Evolutionary conservation across 495 filamentous ascomycete species (phyloP).

Genomic region (Penicillium fimorum): DNA sequence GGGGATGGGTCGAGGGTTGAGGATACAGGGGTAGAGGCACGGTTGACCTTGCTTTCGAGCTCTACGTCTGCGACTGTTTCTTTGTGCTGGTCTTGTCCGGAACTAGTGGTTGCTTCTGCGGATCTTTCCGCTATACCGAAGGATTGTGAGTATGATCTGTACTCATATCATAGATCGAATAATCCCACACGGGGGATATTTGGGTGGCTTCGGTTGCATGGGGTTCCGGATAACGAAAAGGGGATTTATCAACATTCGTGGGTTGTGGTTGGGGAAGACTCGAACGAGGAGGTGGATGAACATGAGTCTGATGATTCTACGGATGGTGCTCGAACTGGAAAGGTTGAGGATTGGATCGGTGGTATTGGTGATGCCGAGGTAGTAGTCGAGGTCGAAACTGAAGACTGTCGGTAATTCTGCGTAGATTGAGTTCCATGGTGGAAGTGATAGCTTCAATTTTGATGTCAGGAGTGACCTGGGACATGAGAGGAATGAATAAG

Average conservation of each 20-base stretch:
- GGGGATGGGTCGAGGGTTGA: not conserved
- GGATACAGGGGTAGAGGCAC: not conserved
- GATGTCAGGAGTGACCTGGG: not conserved
- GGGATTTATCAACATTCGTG: not conserved
- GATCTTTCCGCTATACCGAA: not conserved
- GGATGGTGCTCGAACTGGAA: not conserved
- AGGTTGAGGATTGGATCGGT: not conserved
- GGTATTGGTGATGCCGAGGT: not conserved
- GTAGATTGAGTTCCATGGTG: not conserved
- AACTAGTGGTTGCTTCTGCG: not conserved
- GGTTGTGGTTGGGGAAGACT: not conserved
- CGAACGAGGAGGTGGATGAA: not conserved
- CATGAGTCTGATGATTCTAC: not conserved
- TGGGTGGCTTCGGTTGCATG: not conserved
- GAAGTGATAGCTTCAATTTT: not conserved
- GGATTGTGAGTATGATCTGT: not conserved
- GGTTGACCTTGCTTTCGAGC: not conserved
- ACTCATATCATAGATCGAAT: not conserved
- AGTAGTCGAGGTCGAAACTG: not conserved
- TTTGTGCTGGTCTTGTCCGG: not conserved
- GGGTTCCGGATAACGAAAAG: not conserved
- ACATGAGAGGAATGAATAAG: not conserved
- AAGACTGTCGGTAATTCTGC: not conserved
- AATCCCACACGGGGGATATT: not conserved
- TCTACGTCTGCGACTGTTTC: not conserved